Base-by-base conservation (phyloP, 1,284 basidiomycete genomes). In the Cryptococcus sp. region DNA sequence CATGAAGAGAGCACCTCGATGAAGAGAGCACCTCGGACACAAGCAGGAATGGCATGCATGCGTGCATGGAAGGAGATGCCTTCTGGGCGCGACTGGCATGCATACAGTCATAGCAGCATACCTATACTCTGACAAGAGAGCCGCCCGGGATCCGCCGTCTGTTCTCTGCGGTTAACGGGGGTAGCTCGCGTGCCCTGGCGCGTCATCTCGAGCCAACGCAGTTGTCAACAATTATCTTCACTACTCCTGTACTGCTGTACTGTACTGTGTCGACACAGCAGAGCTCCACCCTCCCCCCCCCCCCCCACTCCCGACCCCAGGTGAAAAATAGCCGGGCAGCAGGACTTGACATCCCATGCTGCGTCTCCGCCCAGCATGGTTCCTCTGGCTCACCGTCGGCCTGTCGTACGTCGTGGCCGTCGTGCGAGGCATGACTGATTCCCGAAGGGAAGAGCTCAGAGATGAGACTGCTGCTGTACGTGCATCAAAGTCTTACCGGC, bases 401-500 rank as follows among this genome's bases (percentile, higher is more conserved):
- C 36, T 38, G 28, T 38, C 57, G 37, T 36, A 35, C 40, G 2
- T 54, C 33, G 37, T 49, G 11, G 13, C 20, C 8, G n/a, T 11
- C 36, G 49, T 55, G 36, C 39, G 24, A 42, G 54, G 50, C 18
- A 59, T 59, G 57, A 28, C 36, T 18, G 53, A 59, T 50, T 28
- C 18, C 18, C 44, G 28, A 43, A 50, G 57, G 37, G 36, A 40
- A 23, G 21, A 52, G 46, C 36, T 59, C 5, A 50, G 50, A 49
- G 53, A 46, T 42, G 57, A 59, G 42, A 56, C 57, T n/a, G 46
- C 45, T 35, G 46, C 57, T 39, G 57, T 56, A 37, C 16, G 35
- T 50, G 6, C n/a, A n/a, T n/a, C n/a, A n/a, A n/a, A n/a, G n/a
- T n/a, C 18, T 13, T 8, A 6, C n/a, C 42, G 3, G 28, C 28